Evolutionary conservation across 768 basidiomycete species (phyloP).

Genomic region (Auricularia cornea): DNA sequence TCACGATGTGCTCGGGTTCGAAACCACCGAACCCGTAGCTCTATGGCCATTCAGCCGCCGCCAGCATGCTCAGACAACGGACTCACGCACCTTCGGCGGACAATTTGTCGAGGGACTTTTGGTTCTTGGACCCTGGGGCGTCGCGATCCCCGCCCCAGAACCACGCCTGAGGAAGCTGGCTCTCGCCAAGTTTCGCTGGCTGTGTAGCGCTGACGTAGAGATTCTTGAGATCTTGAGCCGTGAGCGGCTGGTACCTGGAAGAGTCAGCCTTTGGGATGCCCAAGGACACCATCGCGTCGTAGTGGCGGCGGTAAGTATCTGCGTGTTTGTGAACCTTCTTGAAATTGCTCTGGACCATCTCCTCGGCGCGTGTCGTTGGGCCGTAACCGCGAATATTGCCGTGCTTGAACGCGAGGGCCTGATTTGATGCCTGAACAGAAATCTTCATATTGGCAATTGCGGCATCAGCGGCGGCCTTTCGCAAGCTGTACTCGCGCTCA

Average conservation of each 20-base stretch:
- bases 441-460: not conserved
- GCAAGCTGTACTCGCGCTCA: not conserved
- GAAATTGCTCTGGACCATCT: not conserved
- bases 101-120: not conserved
- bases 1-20: constrained; percentile 6
- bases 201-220: not conserved
- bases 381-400: not conserved
- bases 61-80: constrained; percentile 22
- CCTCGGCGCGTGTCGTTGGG: not conserved
- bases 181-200: not conserved
- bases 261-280: not conserved
- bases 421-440: not conserved
- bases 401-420: not conserved
- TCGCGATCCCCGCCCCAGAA: not conserved
- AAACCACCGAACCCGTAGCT: constrained; percentile 14
- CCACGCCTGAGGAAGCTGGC: not conserved
- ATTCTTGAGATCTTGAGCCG: not conserved
- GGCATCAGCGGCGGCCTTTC: not conserved
- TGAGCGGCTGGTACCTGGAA: not conserved
- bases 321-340: not conserved
- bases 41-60: constrained; percentile 33
- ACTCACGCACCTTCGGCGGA: constrained; percentile 11
- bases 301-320: not conserved
- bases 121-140: constrained; percentile 6
- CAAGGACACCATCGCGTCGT: not conserved